Percentiles rank a stretch among this genome's conserved stretches.
phyloP scores from a whole-genome alignment of 306 rosid genomes.

The Oemleria cerasiformis region DNA sequence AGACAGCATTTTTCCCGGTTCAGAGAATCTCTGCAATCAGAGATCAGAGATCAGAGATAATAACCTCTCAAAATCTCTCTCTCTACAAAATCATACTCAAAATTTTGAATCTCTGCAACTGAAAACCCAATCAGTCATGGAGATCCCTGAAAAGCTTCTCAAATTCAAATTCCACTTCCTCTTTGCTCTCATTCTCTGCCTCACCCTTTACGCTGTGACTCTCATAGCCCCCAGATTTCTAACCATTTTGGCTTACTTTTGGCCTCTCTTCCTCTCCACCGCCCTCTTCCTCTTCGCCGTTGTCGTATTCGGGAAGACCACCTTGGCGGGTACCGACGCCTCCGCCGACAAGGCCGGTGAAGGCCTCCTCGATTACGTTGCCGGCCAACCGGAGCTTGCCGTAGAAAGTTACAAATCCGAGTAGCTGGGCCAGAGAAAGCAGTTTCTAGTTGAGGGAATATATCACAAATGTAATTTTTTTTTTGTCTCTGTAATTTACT shows the following conservation, averaged over 20 bases:
- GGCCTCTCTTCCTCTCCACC: constrained; percentile 92
- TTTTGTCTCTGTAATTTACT: constrained; percentile 8
- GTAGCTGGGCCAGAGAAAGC: constrained; percentile 2
- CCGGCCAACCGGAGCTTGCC: constrained; percentile 53
- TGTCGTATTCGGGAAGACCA: constrained; percentile 51
- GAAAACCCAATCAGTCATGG: constrained; percentile 35
- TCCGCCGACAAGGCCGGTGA: constrained; percentile 42
- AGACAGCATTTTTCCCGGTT: neutral
- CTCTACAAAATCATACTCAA: constrained; percentile 7
- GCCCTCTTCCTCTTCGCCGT: constrained; percentile 71
- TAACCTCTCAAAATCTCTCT: neutral
- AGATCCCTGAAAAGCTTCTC: constrained; percentile 59
- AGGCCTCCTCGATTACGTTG: constrained; percentile 75
- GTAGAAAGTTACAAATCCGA: constrained; percentile 45
- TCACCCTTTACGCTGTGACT: constrained; percentile 33
- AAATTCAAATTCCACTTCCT: constrained; percentile 54
- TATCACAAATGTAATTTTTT: constrained; percentile 1
- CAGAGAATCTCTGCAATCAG: constrained; percentile 44
- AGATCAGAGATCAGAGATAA: constrained; percentile 12
- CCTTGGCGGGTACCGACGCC: constrained; percentile 35
- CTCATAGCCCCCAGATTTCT: constrained; percentile 53
- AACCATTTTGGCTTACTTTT: constrained; percentile 68
- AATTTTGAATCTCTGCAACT: constrained; percentile 1
- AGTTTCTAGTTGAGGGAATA: neutral
- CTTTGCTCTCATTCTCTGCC: constrained; percentile 19